Base-by-base conservation (phyloP, 2,329 filamentous ascomycete genomes). In the Pyrenochaeta sp. region DNA sequence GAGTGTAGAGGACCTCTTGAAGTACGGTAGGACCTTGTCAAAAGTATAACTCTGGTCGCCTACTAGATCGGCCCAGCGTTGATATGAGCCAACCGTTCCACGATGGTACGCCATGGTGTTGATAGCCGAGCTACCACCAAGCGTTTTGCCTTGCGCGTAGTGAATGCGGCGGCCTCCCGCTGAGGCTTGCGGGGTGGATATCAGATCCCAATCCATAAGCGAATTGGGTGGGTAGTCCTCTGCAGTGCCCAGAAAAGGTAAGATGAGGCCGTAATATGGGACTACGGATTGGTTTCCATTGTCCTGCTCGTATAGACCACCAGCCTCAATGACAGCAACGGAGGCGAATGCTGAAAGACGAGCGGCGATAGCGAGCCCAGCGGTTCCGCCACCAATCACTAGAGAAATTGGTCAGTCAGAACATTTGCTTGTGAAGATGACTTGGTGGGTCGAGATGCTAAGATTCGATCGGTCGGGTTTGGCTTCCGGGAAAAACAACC, bases 101-200 rank as follows among this genome's bases (percentile, higher is more conserved):
- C 68, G 61, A 39, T 73, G 68, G 14, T 70, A 70, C 2, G 59
- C 49, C 60, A 71, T 63, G 15, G 56, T 59, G 32, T 72, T 71
- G 2, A 63, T 50, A 1, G 65, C 67, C 12, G 66, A 70, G 15
- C 63, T 64, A 7, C 70, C 69, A 23, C 72, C 71, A 2, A 75
- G 51, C 2, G 65, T 68, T 40, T 74, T 71, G 12, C 71, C 72
- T 37, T 67, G 64, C 7, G 68, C 68, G 51, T 74, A 74, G 44
- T 71, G 70, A 9, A 73, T 63, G n/a, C 53, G 56, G 7, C 68
- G 60, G 15, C 61, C 59, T 7, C 56, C 54, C 10, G 60, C 56
- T 2, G 53, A 55, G 1, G 45, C 27, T 37, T 69, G 66, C 1
- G 65, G 58, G 9, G 55, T 53, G 2, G 68, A 66, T 0, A 65